Conservation (phyloP, 2,329 filamentous ascomycete genomes). For the Penicillium sp. region DNA sequence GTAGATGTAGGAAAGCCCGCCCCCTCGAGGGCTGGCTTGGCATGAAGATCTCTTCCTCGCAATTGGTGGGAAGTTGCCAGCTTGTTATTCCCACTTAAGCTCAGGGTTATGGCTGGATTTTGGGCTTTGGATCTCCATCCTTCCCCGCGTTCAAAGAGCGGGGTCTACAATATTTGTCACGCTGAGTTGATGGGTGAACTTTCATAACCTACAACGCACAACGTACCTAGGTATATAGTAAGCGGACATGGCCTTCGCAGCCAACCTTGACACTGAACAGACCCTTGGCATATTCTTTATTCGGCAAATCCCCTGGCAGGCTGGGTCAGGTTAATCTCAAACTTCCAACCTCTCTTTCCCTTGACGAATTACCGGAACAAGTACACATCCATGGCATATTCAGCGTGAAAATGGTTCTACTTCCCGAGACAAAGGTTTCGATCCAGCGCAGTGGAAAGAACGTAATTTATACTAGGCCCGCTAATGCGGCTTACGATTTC, state of each 20-base stretch:
- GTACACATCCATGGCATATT: not conserved
- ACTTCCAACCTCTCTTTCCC: not conserved
- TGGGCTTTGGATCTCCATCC: not conserved
- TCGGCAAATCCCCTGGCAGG: not conserved
- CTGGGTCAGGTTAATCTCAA: not conserved
- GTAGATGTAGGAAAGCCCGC: slow-evolving; percentile 9
- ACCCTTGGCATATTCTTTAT: no score
- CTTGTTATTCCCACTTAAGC: slow-evolving; percentile 1
- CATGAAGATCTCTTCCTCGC: slow-evolving; percentile 17
- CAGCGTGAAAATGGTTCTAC: not conserved
- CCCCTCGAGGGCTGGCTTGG: slow-evolving; percentile 17
- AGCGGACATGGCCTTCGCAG: no score
- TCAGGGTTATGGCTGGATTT: not conserved
- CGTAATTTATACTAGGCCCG: not conserved
- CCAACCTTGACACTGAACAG: no score
- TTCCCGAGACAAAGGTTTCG: not conserved
- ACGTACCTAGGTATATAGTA: no score
- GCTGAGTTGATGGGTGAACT: not conserved
- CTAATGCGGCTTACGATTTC: not conserved
- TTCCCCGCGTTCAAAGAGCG: slow-evolving; percentile 3
- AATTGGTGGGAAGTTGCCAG: slow-evolving; percentile 11
- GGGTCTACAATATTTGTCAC: not conserved
- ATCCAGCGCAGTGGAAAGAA: not conserved
- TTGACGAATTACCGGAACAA: not conserved
- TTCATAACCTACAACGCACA: no score